Evolutionary conservation across 176 grass and related monocot species (phyloP).

Genomic region (Eragrostis curvula): DNA sequence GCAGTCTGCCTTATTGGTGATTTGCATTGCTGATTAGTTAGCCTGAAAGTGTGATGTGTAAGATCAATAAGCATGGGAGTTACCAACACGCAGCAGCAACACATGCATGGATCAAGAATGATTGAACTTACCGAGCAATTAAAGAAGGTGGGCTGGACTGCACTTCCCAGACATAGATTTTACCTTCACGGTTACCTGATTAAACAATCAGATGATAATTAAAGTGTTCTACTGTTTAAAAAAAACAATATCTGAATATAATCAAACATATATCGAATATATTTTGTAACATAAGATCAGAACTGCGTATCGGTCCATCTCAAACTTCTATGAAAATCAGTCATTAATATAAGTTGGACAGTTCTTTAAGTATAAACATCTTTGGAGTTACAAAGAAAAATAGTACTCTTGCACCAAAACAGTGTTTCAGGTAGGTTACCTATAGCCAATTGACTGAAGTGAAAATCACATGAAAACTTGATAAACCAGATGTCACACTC

Average conservation of each 20-base stretch:
- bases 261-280: conserved; percentile 2
- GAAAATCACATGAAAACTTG: conserved; percentile 99
- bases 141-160: conserved; percentile 72
- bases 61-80: conserved; percentile 8
- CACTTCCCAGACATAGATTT: conserved; percentile 92
- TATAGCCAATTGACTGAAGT: conserved; percentile 90
- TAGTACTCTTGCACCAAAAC: neutral
- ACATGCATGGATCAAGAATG: neutral
- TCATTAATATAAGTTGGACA: neutral
- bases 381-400: neutral
- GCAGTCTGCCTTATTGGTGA: conserved; percentile 89
- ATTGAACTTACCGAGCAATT: conserved; percentile 49
- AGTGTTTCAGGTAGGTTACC: conserved; percentile 52
- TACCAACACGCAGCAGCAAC: neutral
- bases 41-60: conserved; percentile 38
- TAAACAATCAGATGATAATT: conserved; percentile 23
- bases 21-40: conserved; percentile 71
- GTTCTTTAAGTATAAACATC: neutral
- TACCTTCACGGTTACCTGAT: conserved; percentile 92
- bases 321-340: neutral
- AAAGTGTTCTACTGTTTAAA: neutral
- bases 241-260: conserved; percentile 7
- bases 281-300: neutral
- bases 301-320: neutral
- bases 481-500: conserved; percentile 98